Conservation (phyloP, 2,329 filamentous ascomycete species). For the Parastagonospora avenae region DNA sequence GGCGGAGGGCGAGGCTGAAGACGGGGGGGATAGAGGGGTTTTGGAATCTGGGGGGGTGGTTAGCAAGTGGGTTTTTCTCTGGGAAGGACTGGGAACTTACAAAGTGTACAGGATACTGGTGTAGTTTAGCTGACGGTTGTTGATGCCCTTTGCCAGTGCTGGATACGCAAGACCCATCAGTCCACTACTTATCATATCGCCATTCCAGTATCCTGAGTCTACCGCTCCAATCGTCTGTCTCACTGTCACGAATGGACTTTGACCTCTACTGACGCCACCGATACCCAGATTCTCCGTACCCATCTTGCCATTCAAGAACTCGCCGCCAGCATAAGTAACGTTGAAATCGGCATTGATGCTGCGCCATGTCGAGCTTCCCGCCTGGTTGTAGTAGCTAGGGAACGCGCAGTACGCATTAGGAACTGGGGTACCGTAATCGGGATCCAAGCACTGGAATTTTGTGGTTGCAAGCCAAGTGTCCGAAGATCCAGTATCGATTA, state of each 20-base stretch:
- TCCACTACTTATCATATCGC: conserved; percentile 34
- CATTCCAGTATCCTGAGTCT: conserved; percentile 33
- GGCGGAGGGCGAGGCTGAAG: conserved; percentile 32
- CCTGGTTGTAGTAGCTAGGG: conserved; percentile 16
- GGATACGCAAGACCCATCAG: conserved; percentile 35
- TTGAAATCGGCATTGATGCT: conserved; percentile 13
- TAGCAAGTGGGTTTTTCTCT: not conserved
- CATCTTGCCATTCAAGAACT: conserved; percentile 27
- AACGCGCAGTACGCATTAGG: conserved; percentile 22
- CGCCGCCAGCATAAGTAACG: conserved; percentile 30
- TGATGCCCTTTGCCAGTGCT: conserved; percentile 16
- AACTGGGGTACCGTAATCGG: not conserved
- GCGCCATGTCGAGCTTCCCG: not conserved
- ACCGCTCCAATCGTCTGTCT: conserved; percentile 36
- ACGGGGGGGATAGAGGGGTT: conserved; percentile 14
- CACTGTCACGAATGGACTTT: conserved; percentile 13
- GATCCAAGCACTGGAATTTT: conserved; percentile 21
- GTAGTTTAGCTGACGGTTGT: conserved; percentile 20
- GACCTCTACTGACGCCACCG: conserved; percentile 13
- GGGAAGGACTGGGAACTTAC: conserved; percentile 19
- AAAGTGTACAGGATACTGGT: conserved; percentile 28
- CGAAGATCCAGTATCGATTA: conserved; percentile 33
- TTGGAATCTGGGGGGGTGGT: conserved; percentile 14
- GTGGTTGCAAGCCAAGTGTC: conserved; percentile 34
- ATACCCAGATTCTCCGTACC: conserved; percentile 27